A percentile compares a stretch with the other conserved stretches of the same genome.
Evolutionary conservation across 2,329 filamentous ascomycete genomes (phyloP).

Genomic region (Pestalotiopsis sp.): DNA sequence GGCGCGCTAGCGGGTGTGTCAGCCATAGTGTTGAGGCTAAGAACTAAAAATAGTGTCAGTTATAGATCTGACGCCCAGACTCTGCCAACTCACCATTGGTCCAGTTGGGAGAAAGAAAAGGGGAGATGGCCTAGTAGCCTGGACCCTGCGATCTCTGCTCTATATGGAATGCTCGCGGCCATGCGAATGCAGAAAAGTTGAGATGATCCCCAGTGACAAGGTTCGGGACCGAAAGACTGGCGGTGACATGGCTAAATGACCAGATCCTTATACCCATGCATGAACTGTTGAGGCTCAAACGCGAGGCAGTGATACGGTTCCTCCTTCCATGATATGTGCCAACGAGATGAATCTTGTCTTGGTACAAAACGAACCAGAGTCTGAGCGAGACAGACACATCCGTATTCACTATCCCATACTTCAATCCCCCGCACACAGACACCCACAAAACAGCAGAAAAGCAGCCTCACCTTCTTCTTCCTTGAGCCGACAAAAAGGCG

Average conservation of each 20-base stretch:
- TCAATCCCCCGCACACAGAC: not conserved
- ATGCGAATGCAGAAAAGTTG: not conserved
- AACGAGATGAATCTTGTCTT: too few relatives aligned
- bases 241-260: not conserved
- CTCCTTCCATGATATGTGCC: too few relatives aligned
- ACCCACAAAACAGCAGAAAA: not conserved
- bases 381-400: too few relatives aligned
- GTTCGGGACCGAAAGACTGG: not conserved
- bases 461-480: not conserved
- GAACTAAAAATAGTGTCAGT: not conserved
- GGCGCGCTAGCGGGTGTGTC: not conserved
- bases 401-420: too few relatives aligned
- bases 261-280: not conserved
- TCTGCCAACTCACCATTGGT: not conserved
- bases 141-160: not conserved
- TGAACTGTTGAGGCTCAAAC: not conserved
- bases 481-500: not conserved
- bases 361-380: too few relatives aligned
- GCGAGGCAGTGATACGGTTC: too few relatives aligned
- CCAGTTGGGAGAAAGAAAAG: not conserved
- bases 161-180: not conserved
- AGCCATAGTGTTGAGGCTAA: not conserved
- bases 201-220: not conserved
- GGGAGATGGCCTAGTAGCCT: not conserved
- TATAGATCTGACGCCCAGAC: not conserved